A percentile compares a stretch with the other conserved stretches of the same genome.
Conservation (phyloP, 140 eudicot genomes). For the Stevia rebaudiana region DNA sequence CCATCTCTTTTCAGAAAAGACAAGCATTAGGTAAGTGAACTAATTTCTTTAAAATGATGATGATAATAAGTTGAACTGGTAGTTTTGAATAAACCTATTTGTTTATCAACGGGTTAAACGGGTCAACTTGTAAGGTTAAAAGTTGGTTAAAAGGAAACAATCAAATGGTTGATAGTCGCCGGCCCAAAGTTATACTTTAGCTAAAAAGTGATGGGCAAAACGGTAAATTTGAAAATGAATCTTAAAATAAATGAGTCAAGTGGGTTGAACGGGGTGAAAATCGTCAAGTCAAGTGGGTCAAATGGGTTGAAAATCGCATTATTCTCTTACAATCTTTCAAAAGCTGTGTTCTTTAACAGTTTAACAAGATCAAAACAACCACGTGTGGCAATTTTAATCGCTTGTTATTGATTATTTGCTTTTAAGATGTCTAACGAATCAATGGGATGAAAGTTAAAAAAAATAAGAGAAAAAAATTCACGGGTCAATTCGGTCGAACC, state of each 20-base stretch:
- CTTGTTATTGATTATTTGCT: neutral
- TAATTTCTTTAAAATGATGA: neutral
- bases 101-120: neutral
- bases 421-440: neutral
- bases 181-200: neutral
- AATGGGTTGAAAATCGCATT: neutral
- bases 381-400: neutral
- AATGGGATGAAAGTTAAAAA: neutral
- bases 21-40: conserved; percentile 69
- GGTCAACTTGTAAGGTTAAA: neutral
- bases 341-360: neutral
- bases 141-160: neutral
- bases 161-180: neutral
- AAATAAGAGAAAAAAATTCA: neutral
- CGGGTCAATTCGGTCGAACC: neutral
- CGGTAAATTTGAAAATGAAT: neutral
- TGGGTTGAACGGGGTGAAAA: neutral
- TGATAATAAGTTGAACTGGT: neutral
- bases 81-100: neutral
- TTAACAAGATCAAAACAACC: neutral
- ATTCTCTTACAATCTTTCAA: neutral
- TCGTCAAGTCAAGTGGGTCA: neutral
- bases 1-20: conserved; percentile 85
- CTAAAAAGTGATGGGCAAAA: neutral
- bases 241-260: neutral